Evolutionary conservation across 805 yeast genomes (phyloP).

Genomic region (Zygoascus tannicola): DNA sequence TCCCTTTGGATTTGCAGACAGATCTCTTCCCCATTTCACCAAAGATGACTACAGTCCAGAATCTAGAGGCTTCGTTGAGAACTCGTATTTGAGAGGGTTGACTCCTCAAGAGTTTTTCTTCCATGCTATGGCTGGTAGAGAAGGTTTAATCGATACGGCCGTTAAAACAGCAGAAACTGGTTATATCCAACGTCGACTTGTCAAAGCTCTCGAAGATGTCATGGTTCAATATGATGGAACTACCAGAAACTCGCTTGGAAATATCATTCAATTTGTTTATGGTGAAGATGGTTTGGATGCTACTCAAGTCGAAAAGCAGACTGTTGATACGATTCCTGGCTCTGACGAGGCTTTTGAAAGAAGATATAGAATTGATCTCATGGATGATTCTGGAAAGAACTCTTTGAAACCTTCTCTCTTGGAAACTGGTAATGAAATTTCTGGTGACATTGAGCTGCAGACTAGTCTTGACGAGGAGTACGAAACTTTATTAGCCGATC

Average conservation of each 20-base stretch:
- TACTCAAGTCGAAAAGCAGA: constrained; percentile 93
- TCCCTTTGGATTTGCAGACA: constrained; percentile 92
- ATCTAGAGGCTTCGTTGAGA: constrained; percentile 95
- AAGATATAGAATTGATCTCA: constrained; percentile 78
- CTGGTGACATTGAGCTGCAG: constrained; percentile 83
- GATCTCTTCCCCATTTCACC: constrained; percentile 95
- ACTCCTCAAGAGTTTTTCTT: constrained; percentile 98
- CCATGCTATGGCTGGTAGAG: constrained; percentile 99
- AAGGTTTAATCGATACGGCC: constrained; percentile 98
- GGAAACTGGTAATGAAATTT: constrained; percentile 83
- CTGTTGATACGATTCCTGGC: constrained; percentile 92
- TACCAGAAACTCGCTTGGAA: constrained; percentile 95
- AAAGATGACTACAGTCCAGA: constrained; percentile 98
- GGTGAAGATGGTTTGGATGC: constrained; percentile 99
- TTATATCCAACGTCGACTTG: constrained; percentile 95
- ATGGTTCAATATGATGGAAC: constrained; percentile 99
- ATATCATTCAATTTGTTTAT: constrained; percentile 87
- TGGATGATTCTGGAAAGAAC: constrained; percentile 42
- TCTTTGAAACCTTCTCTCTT: constrained; percentile 62
- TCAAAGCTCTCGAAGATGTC: constrained; percentile 92
- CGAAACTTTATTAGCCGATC: constrained; percentile 64
- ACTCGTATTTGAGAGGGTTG: constrained; percentile 91
- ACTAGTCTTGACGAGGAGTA: constrained; percentile 75
- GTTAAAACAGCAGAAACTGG: constrained; percentile 99
- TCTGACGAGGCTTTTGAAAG: constrained; percentile 73